Percentiles rank a stretch among this genome's conserved stretches.
Conservation (phyloP, 1,284 basidiomycete species). For the Ceratobasidium sp. region DNA sequence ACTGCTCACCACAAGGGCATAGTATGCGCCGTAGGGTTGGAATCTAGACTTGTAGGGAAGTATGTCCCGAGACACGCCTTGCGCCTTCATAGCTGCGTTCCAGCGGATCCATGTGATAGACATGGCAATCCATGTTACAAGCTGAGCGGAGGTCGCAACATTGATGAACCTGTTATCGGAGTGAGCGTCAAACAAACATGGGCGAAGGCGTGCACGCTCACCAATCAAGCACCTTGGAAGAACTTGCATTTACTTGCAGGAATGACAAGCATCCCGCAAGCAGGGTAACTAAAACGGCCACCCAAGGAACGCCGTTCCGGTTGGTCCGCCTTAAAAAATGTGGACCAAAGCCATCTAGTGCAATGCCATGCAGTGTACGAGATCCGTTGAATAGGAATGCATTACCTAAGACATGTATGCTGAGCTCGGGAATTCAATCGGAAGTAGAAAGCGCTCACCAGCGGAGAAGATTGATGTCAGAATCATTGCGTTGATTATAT, state of each 20-base stretch:
- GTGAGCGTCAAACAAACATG: not conserved
- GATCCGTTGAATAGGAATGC: constrained; percentile 50
- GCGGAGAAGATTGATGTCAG: constrained; percentile 39
- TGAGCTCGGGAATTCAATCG: not conserved
- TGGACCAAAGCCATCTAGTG: constrained; percentile 50
- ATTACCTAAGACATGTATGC: constrained; percentile 41
- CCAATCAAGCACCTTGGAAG: constrained; percentile 50
- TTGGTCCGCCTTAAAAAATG: constrained; percentile 48
- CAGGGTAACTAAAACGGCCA: constrained; percentile 47
- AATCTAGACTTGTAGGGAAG: constrained; percentile 28
- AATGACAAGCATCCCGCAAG: constrained; percentile 49
- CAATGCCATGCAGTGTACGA: constrained; percentile 50
- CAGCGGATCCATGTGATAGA: constrained; percentile 50
- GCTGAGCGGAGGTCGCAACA: constrained; percentile 34
- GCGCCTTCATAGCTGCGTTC: constrained; percentile 48
- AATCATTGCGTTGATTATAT: constrained; percentile 42
- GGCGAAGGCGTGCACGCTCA: constrained; percentile 45
- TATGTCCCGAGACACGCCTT: constrained; percentile 45
- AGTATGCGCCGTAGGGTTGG: constrained; percentile 34
- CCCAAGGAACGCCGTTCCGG: constrained; percentile 49
- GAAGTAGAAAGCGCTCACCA: constrained; percentile 4
- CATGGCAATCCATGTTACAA: constrained; percentile 49
- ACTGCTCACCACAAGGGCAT: constrained; percentile 23
- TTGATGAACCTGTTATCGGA: constrained; percentile 46
- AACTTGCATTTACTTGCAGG: constrained; percentile 47